A percentile compares a stretch with the other conserved stretches of the same genome.
phyloP scores from a whole-genome alignment of 1,139 yeast species.

The Scheffersomyces stambukii region DNA sequence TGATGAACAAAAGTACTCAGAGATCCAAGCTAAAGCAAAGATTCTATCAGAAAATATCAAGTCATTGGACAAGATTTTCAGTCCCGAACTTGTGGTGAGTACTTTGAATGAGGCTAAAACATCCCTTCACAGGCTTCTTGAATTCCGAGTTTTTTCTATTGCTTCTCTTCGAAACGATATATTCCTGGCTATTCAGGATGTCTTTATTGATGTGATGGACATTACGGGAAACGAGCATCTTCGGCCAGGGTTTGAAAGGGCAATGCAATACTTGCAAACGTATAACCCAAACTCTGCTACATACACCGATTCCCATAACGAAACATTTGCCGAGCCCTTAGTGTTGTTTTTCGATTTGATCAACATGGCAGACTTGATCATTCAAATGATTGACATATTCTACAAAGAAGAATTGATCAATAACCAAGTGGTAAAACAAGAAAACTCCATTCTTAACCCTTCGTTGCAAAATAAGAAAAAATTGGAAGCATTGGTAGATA shows the following conservation, averaged over 20 bases:
- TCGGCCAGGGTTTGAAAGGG: conserved; percentile 77
- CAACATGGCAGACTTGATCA: conserved; percentile 86
- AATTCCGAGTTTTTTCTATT: conserved; percentile 32
- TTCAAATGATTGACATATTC: conserved; percentile 89
- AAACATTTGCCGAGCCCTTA: conserved; percentile 65
- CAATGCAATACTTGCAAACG: conserved; percentile 61
- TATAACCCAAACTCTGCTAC: conserved; percentile 54
- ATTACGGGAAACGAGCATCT: conserved; percentile 71
- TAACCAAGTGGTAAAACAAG: conserved; percentile 58
- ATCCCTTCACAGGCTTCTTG: conserved; percentile 29
- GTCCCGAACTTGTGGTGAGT: conserved; percentile 37
- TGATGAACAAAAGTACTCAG: conserved; percentile 27
- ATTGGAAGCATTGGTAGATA: conserved; percentile 79
- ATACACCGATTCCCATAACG: conserved; percentile 10
- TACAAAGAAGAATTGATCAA: conserved; percentile 79
- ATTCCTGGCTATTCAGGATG: conserved; percentile 41
- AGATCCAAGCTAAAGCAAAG: conserved; percentile 41
- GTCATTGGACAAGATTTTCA: conserved; percentile 35
- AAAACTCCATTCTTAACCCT: conserved; percentile 73
- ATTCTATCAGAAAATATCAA: conserved; percentile 42
- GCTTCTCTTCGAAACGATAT: conserved; percentile 28
- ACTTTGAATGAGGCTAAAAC: conserved; percentile 37
- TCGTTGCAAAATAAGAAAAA: conserved; percentile 76
- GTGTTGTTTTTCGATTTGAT: conserved; percentile 85
- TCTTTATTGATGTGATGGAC: conserved; percentile 64